Conservation (phyloP, 2,329 filamentous ascomycete genomes). For the Aspergillus sp. region DNA sequence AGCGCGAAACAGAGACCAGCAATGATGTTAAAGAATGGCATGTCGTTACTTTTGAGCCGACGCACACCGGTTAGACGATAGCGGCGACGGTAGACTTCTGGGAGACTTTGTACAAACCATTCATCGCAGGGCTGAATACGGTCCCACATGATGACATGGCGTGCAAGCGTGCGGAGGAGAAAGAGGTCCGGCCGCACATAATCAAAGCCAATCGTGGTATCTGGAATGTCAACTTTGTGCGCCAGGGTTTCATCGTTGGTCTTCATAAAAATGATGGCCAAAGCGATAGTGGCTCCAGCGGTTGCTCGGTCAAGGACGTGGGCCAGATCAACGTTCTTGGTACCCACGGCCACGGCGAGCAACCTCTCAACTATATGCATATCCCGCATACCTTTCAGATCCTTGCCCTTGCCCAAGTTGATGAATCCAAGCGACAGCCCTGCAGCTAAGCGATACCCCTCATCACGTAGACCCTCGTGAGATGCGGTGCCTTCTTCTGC, state of each 20-base stretch:
- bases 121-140: constrained; percentile 68
- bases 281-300: constrained; percentile 86
- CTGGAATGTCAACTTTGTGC: constrained; percentile 87
- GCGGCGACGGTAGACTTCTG: constrained; percentile 64
- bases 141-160: constrained; percentile 91
- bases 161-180: constrained; percentile 82
- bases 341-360: constrained; percentile 78
- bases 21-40: constrained; percentile 90
- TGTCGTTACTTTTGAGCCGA: constrained; percentile 73
- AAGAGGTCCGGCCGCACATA: constrained; percentile 93
- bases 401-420: constrained; percentile 86
- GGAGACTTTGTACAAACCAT: constrained; percentile 77
- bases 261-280: constrained; percentile 95
- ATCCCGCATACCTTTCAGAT: constrained; percentile 85
- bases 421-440: constrained; percentile 93
- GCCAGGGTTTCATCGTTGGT: constrained; percentile 85
- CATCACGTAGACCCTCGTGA: constrained; percentile 80
- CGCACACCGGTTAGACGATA: constrained; percentile 60
- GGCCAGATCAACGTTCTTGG: constrained; percentile 86
- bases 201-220: constrained; percentile 87
- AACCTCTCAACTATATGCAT: constrained; percentile 91
- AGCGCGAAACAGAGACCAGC: constrained; percentile 82
- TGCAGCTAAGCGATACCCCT: constrained; percentile 93
- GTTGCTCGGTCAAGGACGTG: constrained; percentile 92
- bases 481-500: constrained; percentile 67